These are phyloP conservation scores for Stephanodiscus minutulus DNA, from an alignment of 108 stramenopile genomes.

Conservation along the genomic window DNA sequence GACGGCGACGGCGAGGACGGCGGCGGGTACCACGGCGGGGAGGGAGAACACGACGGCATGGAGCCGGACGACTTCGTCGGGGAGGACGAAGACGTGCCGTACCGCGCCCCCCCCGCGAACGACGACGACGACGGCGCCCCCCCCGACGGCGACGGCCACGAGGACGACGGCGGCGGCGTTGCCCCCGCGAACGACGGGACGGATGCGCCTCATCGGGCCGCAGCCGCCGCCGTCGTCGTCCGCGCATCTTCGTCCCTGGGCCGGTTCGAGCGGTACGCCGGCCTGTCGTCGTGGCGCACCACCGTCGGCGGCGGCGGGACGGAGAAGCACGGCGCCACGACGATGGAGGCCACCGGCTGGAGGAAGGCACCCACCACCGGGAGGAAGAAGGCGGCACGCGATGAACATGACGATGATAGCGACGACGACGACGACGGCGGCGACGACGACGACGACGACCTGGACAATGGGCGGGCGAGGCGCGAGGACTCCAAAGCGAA, in stretches of 20 bases:
- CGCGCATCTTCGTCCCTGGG: too few relatives aligned
- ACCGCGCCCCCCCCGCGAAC: background rate
- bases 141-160: background rate
- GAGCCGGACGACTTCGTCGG: too few relatives aligned
- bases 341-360: constrained; percentile 47
- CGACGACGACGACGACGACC: constrained; percentile 24
- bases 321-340: constrained; percentile 21
- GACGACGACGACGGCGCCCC: background rate
- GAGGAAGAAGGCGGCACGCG: background rate
- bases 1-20: too few relatives aligned
- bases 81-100: too few relatives aligned
- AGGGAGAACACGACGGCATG: background rate
- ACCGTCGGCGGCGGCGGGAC: background rate
- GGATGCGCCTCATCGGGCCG: too few relatives aligned
- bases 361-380: constrained; percentile 4
- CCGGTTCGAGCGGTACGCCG: constrained; percentile 41
- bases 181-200: too few relatives aligned
- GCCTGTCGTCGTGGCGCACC: constrained; percentile 34
- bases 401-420: constrained; percentile 14
- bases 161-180: background rate
- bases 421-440: background rate
- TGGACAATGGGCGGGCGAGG: constrained; percentile 10
- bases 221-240: too few relatives aligned
- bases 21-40: too few relatives aligned
- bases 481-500: constrained; percentile 1